Conservation (phyloP, 768 basidiomycete genomes). For the Lentinula sp. region DNA sequence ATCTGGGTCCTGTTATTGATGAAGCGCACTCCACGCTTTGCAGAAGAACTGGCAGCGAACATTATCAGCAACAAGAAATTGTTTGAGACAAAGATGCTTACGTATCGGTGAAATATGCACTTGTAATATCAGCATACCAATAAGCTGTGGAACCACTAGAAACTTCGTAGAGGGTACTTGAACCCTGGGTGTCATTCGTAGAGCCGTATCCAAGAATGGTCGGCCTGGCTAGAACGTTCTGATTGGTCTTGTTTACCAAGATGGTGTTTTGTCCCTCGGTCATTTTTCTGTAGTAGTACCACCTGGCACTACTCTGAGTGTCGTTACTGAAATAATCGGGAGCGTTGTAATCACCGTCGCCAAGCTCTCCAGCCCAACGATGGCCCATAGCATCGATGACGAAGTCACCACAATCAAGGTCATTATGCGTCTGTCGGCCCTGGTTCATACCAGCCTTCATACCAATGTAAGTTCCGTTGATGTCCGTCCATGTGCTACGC, state of each 20-base stretch:
- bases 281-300: constrained; percentile 93
- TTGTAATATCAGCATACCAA: constrained; percentile 72
- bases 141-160: constrained; percentile 70
- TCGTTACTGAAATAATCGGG: constrained; percentile 74
- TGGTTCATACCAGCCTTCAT: constrained; percentile 81
- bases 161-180: constrained; percentile 71
- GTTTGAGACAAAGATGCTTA: constrained; percentile 44
- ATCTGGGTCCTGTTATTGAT: constrained; percentile 84
- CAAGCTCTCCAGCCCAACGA: constrained; percentile 94
- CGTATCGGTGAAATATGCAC: constrained; percentile 64
- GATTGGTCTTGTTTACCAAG: constrained; percentile 69
- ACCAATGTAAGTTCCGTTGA: constrained; percentile 75
- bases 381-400: constrained; percentile 90
- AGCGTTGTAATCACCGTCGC: constrained; percentile 77
- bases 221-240: constrained; percentile 68
- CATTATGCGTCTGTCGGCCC: constrained; percentile 91
- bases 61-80: constrained; percentile 9
- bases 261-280: constrained; percentile 98
- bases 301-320: constrained; percentile 61
- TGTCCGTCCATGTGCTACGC: constrained; percentile 90
- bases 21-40: constrained; percentile 79
- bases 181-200: constrained; percentile 65
- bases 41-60: constrained; percentile 41
- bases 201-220: constrained; percentile 40
- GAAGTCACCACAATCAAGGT: constrained; percentile 92